Conservation (phyloP, 495 filamentous ascomycete genomes). For the Talaromyces nanjingensis region DNA sequence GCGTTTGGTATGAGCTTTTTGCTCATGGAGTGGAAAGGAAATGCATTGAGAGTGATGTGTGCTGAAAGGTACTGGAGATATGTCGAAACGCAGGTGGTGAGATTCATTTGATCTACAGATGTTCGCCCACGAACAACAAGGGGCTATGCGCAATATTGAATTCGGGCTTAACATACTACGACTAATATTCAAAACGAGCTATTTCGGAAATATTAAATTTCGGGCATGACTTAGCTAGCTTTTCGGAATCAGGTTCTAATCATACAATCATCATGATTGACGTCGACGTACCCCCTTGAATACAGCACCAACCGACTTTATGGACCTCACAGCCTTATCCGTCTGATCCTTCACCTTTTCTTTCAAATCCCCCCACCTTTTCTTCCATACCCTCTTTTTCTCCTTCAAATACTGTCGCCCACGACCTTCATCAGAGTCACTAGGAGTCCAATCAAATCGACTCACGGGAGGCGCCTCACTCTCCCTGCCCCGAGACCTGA, state of each 20-base stretch:
- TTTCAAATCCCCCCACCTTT: background rate
- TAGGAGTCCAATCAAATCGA: background rate
- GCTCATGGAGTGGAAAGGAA: constrained; percentile 10
- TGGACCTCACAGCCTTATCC: background rate
- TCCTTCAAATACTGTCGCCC: background rate
- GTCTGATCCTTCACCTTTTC: background rate
- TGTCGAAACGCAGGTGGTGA: constrained; percentile 9
- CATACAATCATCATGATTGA: background rate
- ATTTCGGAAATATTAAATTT: background rate
- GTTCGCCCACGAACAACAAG: background rate
- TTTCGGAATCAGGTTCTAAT: background rate
- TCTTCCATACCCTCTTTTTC: background rate
- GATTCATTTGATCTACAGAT: background rate
- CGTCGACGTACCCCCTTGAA: background rate
- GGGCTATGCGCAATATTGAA: background rate
- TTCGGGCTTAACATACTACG: background rate
- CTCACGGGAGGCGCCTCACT: background rate
- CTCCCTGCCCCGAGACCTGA: background rate
- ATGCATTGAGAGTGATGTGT: background rate
- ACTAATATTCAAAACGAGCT: background rate
- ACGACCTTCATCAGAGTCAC: background rate
- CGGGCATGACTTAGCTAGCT: background rate
- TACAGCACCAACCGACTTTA: background rate
- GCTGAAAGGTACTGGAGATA: constrained; percentile 8
- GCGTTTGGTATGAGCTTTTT: constrained; percentile 6